phyloP scores from a whole-genome alignment of 768 basidiomycete species.

The Trametopsis cervina region DNA sequence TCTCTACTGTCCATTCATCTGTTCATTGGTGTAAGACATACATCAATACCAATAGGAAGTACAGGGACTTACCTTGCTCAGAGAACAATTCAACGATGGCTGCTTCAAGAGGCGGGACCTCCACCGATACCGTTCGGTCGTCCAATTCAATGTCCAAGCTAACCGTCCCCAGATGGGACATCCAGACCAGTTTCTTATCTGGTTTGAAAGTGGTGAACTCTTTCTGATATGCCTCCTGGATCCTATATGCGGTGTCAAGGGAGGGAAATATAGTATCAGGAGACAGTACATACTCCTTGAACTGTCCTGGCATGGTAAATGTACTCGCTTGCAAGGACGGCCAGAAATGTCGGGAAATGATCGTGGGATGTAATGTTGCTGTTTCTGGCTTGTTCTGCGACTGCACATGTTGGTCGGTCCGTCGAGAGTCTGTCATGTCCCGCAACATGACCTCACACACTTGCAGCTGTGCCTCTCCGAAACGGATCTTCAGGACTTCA shows the following conservation, averaged over 20 bases:
- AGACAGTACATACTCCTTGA: conserved; percentile 53
- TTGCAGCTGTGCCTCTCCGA: conserved; percentile 88
- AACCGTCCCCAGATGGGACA: conserved; percentile 85
- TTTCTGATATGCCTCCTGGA: conserved; percentile 69
- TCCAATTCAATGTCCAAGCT: conserved; percentile 73
- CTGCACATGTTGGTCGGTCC: conserved; percentile 85
- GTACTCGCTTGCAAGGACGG: conserved; percentile 71
- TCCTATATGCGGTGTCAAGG: no score
- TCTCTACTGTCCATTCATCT: conserved; percentile 70
- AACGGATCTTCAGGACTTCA: conserved; percentile 91
- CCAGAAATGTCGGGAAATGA: conserved; percentile 96
- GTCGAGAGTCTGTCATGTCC: conserved; percentile 92
- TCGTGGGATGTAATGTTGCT: conserved; percentile 54
- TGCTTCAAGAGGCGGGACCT: conserved; percentile 86
- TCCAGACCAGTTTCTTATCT: conserved; percentile 85
- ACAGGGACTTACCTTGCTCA: conserved; percentile 41
- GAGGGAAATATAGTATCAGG: neutral
- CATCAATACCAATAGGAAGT: neutral
- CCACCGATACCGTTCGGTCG: conserved; percentile 68
- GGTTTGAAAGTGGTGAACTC: conserved; percentile 84
- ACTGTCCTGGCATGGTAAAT: conserved; percentile 80
- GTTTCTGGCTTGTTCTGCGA: conserved; percentile 36
- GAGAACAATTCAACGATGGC: conserved; percentile 85
- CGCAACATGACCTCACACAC: conserved; percentile 98
- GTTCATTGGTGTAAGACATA: no score